These are phyloP conservation scores for Xylariales sp. DNA, from an alignment of 2,329 filamentous ascomycete genomes.

Conservation along the genomic window DNA sequence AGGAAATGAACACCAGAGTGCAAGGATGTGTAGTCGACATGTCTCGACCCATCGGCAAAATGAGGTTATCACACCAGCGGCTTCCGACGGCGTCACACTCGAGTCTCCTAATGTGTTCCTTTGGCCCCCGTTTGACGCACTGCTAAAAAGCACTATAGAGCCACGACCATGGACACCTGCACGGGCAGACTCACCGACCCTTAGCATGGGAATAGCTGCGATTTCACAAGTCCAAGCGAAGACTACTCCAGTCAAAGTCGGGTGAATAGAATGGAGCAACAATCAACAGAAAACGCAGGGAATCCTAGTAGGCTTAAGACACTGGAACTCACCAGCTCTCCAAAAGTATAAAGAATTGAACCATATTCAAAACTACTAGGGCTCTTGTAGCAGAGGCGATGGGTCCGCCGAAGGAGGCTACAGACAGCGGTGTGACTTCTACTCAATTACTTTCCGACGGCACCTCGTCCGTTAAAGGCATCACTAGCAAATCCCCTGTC, in stretches of 20 bases:
- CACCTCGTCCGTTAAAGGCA: conserved; percentile 1
- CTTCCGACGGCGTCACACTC: conserved; percentile 17
- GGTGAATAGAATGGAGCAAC: background rate
- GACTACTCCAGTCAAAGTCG: background rate
- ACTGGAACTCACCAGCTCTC: background rate
- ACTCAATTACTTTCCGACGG: background rate
- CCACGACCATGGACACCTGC: conserved; percentile 22
- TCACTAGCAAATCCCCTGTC: conserved; percentile 4
- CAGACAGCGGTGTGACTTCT: background rate
- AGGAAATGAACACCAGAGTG: background rate
- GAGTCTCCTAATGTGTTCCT: conserved; percentile 22
- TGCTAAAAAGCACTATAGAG: conserved; percentile 24
- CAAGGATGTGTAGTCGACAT: background rate
- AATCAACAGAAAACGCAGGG: conserved; percentile 15
- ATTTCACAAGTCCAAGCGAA: conserved; percentile 15
- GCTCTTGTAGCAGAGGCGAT: background rate
- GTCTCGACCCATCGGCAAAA: conserved; percentile 15
- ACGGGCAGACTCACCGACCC: conserved; percentile 35
- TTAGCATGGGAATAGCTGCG: conserved; percentile 17
- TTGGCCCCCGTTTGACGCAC: conserved; percentile 23
- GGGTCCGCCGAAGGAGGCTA: background rate
- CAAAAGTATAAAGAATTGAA: background rate
- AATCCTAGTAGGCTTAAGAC: background rate
- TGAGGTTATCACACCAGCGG: conserved; percentile 12
- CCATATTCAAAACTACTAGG: background rate